Evolutionary conservation across 306 rosid species (phyloP).

Genomic region (Potentilla sterilis): DNA sequence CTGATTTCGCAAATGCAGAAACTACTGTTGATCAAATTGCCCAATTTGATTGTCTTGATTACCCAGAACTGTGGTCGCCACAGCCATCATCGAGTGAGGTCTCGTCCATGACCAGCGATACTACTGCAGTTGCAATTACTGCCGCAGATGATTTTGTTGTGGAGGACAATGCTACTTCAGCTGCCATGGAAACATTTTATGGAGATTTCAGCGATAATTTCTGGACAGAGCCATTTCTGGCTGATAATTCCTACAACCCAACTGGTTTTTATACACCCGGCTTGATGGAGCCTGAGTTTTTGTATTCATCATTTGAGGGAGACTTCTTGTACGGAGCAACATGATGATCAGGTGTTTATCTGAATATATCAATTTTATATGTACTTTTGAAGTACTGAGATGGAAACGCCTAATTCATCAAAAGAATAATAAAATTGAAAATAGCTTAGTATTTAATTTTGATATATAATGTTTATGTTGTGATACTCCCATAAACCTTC

Average conservation of each 20-base stretch:
- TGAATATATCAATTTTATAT: background rate
- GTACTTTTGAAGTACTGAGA: background rate
- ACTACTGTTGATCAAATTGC: background rate
- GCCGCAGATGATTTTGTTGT: background rate
- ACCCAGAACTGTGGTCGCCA: background rate
- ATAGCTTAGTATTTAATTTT: background rate
- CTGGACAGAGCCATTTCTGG: conserved; percentile 45
- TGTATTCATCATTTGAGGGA: conserved; percentile 24
- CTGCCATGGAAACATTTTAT: conserved; percentile 15
- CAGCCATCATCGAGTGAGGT: conserved; percentile 25
- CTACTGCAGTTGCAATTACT: background rate
- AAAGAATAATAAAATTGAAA: background rate
- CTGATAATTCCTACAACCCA: conserved; percentile 25
- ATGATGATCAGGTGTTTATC: background rate
- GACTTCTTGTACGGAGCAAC: conserved; percentile 23
- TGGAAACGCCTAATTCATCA: background rate
- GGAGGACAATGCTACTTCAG: background rate
- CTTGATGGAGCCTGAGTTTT: conserved; percentile 20
- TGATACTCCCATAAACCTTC: background rate
- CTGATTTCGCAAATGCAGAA: background rate
- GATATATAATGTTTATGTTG: background rate
- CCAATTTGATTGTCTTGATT: conserved; percentile 7
- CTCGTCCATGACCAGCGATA: conserved; percentile 17
- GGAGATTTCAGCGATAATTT: conserved; percentile 28
- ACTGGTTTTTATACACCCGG: conserved; percentile 7